Evolutionary conservation across 2,329 filamentous ascomycete genomes (phyloP), one percentile per base, ranked within the genome.

Genomic region (Colletotrichum spaethianum): DNA sequence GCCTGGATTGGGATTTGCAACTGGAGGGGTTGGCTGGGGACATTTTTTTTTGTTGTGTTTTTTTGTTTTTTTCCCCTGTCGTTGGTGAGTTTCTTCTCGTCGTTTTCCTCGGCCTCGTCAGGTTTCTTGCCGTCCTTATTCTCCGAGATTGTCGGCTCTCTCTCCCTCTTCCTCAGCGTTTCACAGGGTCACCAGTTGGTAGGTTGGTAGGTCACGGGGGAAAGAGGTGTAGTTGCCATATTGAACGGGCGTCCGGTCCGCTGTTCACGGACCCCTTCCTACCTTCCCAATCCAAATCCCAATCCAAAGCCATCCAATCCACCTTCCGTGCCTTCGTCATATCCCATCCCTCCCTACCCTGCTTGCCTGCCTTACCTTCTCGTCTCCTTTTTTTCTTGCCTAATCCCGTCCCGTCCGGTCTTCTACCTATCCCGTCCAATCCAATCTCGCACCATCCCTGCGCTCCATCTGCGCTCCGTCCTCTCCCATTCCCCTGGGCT

Each of bases 1-100:
- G 28, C 36, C 44, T 63, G 59, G 69, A 63, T 56, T 65, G 53
- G 59, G 67, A 70, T 70, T 70, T 60, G 67, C 53, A 65, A 36
- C 44, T 12, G 33, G 52, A 42, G 67, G 28, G 52, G 52, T 52
- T 40, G 52, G 23, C 31, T 36, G 36, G 20, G 33, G 33, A 8
- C 5, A 7, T 42, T 23, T 26, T 12, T 16, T 23, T 50, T 23
- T 3, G n/a, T 23, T 46, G 42, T n/a, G 11, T 48, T 48, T 26
- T 26, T 4, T 26, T 4, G 1, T 14, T 48, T n/a, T 26, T 26
- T 48, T 26, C 5, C 12, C 5, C 2, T 52, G 3, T 20, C 16
- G n/a, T 20, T 20, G 20, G 20, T 46, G 42, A n/a, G 42, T 46
- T 46, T 9, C 6, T 8, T 3, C 18, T 26, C 4, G n/a, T 26